A percentile compares a stretch with the other conserved stretches of the same genome.
Conservation (phyloP, 1,139 yeast species). For the Scheffersomyces illinoinensis region DNA sequence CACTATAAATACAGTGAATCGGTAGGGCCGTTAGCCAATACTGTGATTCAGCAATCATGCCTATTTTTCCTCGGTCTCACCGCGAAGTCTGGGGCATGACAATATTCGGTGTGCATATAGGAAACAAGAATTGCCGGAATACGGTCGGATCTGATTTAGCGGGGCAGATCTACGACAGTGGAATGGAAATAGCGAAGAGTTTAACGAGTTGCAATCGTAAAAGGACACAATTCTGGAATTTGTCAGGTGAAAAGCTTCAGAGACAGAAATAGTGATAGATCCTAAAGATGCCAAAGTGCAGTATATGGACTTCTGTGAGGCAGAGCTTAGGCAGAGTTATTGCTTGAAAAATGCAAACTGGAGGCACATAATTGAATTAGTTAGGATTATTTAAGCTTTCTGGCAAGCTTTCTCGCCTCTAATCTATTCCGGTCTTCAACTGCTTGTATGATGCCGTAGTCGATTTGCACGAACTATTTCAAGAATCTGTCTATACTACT, state of each 20-base stretch:
- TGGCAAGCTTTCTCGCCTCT: neutral
- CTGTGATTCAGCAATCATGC: neutral
- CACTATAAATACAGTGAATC: neutral
- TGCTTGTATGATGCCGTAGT: neutral
- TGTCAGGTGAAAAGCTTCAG: neutral
- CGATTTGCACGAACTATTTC: neutral
- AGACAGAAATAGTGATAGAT: neutral
- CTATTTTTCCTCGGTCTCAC: neutral
- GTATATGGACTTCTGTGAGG: neutral
- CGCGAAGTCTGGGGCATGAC: neutral
- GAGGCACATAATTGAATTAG: too few relatives aligned
- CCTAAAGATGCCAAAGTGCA: neutral
- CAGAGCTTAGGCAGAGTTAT: neutral
- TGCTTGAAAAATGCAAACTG: neutral
- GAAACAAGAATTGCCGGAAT: neutral
- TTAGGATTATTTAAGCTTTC: too few relatives aligned
- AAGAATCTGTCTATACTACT: neutral
- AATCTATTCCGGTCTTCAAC: neutral
- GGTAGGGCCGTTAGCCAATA: neutral
- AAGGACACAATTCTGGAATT: neutral
- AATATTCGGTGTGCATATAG: neutral
- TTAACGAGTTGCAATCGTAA: neutral
- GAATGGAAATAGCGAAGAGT: neutral
- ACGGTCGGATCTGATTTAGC: neutral
- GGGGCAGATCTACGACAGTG: neutral